Evolutionary conservation across 352 stramenopile species (phyloP), one percentile per base, ranked within the genome.

Genomic region (Plasmopara muralis): DNA sequence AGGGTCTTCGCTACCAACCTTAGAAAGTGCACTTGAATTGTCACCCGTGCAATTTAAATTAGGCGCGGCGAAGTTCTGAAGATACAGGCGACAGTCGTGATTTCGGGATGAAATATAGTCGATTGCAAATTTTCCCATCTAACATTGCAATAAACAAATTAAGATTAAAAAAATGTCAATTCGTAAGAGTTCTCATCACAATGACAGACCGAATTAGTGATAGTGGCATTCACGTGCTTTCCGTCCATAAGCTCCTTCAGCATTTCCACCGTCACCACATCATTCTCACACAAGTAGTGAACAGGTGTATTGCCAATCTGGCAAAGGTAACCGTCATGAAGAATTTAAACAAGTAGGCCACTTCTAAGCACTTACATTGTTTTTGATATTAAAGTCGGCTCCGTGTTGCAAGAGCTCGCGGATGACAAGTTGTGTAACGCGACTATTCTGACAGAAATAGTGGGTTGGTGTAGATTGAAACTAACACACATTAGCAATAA

Each of bases 231-330:
- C 6, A 80, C 78, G 15, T 66, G 62, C 49, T 77, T 79, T 50
- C 70, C 68, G 33, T 39, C 57, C 56, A 90, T 72, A 41, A 93
- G 67, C 38, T 72, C 71, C 18, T 74, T 50, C 0, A 93, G 60
- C 45, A 88, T 81, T 9, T 70, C 69, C 9, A 86, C 60, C 5
- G 77, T 74, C 10, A 87, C 57, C 1, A 41, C 42, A 31, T 73
- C 69, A 55, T 89, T 92, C 47, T 89, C 75, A 55, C 82, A 92
- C 40, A 85, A 46, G 37, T 77, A 85, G 50, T 89, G 78, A 25
- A 92, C 63, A 6, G 78, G 61, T 0, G 82, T 84, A 57, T 85
- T 89, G 31, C 75, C 77, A 56, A 89, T 89, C 81, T 92, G 49
- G 18, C 45, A 28, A 25, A 4, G 4, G 29, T 30, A 45, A 31